phyloP scores from a whole-genome alignment of 2,329 filamentous ascomycete species.

The Neodidymelliopsis sp. region DNA sequence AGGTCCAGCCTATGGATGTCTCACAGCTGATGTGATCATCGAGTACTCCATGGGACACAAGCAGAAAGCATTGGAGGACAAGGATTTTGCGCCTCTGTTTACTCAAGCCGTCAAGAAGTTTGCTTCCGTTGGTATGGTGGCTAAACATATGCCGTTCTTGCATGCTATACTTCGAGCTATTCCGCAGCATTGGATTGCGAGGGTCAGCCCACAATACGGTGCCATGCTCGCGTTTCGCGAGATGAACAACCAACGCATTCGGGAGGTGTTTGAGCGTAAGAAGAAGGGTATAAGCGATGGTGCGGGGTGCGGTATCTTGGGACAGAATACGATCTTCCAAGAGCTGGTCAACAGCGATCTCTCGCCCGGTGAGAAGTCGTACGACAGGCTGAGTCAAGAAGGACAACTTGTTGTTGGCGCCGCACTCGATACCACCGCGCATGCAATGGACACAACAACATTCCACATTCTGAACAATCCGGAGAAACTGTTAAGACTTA shows the following conservation, averaged over 20 bases:
- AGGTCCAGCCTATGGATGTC: neutral
- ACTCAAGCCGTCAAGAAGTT: conserved; percentile 3
- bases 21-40: conserved; percentile 9
- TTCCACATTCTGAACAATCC: conserved; percentile 32
- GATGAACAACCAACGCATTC: neutral
- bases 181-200: neutral
- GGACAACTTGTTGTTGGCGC: conserved; percentile 19
- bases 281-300: no score
- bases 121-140: neutral
- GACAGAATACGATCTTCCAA: conserved; percentile 1
- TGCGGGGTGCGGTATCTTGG: no score
- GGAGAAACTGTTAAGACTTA: neutral
- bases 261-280: neutral
- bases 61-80: neutral
- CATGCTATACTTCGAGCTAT: neutral
- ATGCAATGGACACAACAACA: conserved; percentile 6
- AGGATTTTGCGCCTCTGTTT: conserved; percentile 2
- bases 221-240: neutral
- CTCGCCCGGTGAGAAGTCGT: neutral
- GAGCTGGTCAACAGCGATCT: neutral
- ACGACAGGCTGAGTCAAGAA: conserved; percentile 2
- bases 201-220: neutral
- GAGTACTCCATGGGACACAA: conserved; percentile 5
- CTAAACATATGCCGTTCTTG: conserved; percentile 1
- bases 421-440: conserved; percentile 30